Base-by-base conservation (phyloP, 2,329 filamentous ascomycete genomes). In the Fusarium nanum region DNA sequence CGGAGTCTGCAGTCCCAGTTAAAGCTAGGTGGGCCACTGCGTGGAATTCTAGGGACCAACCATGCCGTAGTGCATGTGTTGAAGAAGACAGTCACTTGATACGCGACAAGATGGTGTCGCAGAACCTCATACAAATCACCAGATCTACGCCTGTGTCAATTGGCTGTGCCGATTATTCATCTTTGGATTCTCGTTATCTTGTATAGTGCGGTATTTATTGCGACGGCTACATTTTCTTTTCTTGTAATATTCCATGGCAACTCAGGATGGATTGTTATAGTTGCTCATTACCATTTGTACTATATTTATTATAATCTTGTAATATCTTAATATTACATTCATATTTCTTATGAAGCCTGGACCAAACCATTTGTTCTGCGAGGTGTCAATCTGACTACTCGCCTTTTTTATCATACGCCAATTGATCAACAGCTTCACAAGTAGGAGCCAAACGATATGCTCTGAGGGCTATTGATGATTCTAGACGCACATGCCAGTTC, bases 61-160 rank as follows among this genome's bases (percentile, higher is more conserved):
- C 10, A 5, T 70, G 67, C 7, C 67, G 46, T 7, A 37, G 47
- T 3, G 54, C 44, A 2, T 68, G 67, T 14, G 30, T 70, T 6
- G 34, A 70, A 5, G 16, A 56, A 6, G 25, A 27, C 2, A 3
- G 25, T 30, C 2, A 3, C 11, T 18, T 67, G 50, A n/a, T 2
- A 7, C 14, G 0, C 20, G 25, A 25, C 7, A 40, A 11, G 30
- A 67, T 30, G 45, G 42, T 3, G 16, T 67, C 3, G 46, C 20
- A 0, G 44, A 53, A 2, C 46, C 53, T 12, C 57, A 5, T 67
- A 50, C 18, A 48, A 47, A 3, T 25, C n/a, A 3, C 30, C 55
- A 11, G 56, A 16, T 63, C 6, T 57, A 57, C 18, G 46, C 28
- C 1, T 67, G 46, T 45, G 63, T 46, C 0, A 40, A 67, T 7